phyloP scores from a whole-genome alignment of 2,329 filamentous ascomycete genomes.

The Fusarium udum region DNA sequence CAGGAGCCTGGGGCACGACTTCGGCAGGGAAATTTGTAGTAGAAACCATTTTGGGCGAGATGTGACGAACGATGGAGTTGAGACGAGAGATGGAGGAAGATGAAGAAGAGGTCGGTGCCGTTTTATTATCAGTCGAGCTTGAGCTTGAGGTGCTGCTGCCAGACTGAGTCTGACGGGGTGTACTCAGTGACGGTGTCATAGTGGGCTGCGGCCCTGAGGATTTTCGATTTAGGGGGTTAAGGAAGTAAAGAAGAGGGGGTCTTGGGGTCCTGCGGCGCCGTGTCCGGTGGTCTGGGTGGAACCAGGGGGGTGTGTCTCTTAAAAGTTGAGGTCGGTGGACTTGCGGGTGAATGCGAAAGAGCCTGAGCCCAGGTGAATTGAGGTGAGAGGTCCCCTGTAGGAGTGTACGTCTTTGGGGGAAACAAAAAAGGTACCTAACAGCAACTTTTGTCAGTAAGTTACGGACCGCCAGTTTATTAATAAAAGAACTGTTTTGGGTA shows the following conservation, averaged over 20 bases:
- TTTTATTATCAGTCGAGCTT: conserved; percentile 45
- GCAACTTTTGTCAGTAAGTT: conserved; percentile 28
- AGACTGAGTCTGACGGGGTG: conserved; percentile 38
- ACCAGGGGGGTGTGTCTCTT: conserved; percentile 23
- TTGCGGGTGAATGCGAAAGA: conserved; percentile 16
- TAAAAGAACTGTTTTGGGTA: conserved; percentile 16
- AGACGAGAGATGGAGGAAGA: conserved; percentile 63
- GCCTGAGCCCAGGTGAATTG: conserved; percentile 12
- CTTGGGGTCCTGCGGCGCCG: conserved; percentile 33
- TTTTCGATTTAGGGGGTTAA: conserved; percentile 38
- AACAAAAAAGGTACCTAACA: conserved; percentile 31
- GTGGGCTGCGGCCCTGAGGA: conserved; percentile 43
- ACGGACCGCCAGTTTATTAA: conserved; percentile 4
- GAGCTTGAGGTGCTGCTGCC: conserved; percentile 38
- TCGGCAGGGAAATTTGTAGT: conserved; percentile 74
- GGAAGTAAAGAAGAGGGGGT: conserved; percentile 25
- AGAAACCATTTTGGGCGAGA: conserved; percentile 65
- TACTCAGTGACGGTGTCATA: conserved; percentile 45
- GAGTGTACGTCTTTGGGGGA: conserved; percentile 29
- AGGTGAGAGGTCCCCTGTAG: conserved; percentile 30
- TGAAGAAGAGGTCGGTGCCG: conserved; percentile 49
- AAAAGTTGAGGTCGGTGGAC: neutral
- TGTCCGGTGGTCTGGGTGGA: conserved; percentile 40
- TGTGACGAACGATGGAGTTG: conserved; percentile 73
- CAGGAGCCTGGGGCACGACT: conserved; percentile 86